Evolutionary conservation across 352 stramenopile genomes (phyloP).

Genomic region (Phytopythium aichiense): DNA sequence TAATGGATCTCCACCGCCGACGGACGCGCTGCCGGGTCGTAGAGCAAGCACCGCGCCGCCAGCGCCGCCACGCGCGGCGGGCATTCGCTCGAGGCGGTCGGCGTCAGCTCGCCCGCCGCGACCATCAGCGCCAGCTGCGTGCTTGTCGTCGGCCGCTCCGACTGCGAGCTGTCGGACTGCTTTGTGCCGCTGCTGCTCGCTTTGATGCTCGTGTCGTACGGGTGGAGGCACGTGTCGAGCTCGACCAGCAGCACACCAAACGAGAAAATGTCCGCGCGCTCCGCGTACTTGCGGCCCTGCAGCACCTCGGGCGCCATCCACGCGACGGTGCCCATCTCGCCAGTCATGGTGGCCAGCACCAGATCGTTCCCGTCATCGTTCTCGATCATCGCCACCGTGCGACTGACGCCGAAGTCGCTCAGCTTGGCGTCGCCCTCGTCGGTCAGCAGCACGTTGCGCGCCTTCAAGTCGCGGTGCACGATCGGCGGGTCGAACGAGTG

Average conservation of each 20-base stretch:
- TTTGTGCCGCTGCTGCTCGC: neutral
- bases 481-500: constrained; percentile 36
- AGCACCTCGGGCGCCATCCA: constrained; percentile 39
- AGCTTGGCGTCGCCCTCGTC: constrained; percentile 24
- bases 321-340: constrained; percentile 30
- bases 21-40: constrained; percentile 18
- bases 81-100: constrained; percentile 15
- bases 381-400: constrained; percentile 14
- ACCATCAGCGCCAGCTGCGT: constrained; percentile 1
- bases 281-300: constrained; percentile 22
- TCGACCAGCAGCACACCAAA: constrained; percentile 34
- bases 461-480: constrained; percentile 50
- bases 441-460: constrained; percentile 34
- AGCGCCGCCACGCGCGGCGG: constrained; percentile 31
- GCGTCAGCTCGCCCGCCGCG: neutral
- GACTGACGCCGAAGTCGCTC: constrained; percentile 32
- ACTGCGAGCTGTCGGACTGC: neutral
- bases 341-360: constrained; percentile 23
- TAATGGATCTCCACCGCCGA: constrained; percentile 27
- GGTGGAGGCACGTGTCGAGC: constrained; percentile 18
- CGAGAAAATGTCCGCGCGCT: constrained; percentile 36
- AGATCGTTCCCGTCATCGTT: constrained; percentile 16
- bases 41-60: constrained; percentile 24
- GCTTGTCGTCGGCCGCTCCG: neutral
- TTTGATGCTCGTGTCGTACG: constrained; percentile 14